Percentiles rank a stretch among this genome's conserved stretches.
Evolutionary conservation across 371 early-diverging fungal genomes (phyloP).

Genomic region (Actinomucor elegans): DNA sequence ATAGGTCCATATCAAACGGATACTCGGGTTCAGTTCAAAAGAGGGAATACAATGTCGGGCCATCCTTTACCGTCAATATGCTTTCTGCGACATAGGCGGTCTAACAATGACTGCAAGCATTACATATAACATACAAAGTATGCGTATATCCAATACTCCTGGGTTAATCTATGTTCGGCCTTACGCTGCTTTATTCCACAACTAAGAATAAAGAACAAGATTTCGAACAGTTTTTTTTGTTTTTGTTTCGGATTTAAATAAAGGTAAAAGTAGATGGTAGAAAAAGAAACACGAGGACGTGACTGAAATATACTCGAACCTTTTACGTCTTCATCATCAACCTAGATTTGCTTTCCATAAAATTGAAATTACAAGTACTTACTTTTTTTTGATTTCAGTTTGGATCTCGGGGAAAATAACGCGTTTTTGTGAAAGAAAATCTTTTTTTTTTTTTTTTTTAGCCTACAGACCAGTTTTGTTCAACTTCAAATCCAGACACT

Average conservation of each 20-base stretch:
- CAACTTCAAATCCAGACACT: too few relatives aligned
- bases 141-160: not conserved
- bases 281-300: slow-evolving; percentile 8
- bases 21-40: slow-evolving; percentile 32
- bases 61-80: slow-evolving; percentile 47
- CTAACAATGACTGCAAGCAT: slow-evolving; percentile 34
- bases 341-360: too few relatives aligned
- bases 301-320: slow-evolving; percentile 27
- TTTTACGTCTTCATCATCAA: slow-evolving; percentile 41
- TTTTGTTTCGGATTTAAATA: too few relatives aligned
- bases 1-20: slow-evolving; percentile 7
- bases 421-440: too few relatives aligned
- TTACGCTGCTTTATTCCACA: slow-evolving; percentile 38
- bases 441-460: too few relatives aligned
- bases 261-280: not conserved
- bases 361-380: too few relatives aligned
- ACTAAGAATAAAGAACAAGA: slow-evolving; percentile 43
- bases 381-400: too few relatives aligned
- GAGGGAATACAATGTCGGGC: slow-evolving; percentile 26
- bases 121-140: not conserved
- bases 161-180: slow-evolving; percentile 48
- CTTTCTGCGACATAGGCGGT: slow-evolving; percentile 26
- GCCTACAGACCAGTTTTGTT: too few relatives aligned
- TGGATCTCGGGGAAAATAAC: too few relatives aligned
- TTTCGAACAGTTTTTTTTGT: slow-evolving; percentile 42